Evolutionary conservation across 768 basidiomycete genomes (phyloP).

Genomic region (Leucocoprinus birnbaumii): DNA sequence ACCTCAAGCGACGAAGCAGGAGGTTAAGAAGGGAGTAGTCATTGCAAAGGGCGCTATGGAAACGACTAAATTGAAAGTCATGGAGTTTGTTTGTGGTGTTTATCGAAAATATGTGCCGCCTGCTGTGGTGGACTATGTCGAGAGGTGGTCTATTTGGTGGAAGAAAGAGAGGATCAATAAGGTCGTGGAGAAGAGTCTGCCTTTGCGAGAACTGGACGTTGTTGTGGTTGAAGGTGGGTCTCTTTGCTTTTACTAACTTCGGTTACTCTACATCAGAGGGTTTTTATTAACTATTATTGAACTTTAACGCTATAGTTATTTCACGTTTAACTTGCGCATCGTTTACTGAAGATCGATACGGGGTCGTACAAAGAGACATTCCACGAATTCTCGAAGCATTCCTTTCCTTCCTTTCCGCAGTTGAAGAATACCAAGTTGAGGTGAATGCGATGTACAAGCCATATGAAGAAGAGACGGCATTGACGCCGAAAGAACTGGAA

Average conservation of each 20-base stretch:
- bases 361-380: conserved; percentile 82
- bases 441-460: conserved; percentile 37
- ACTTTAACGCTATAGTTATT: conserved; percentile 42
- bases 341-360: conserved; percentile 76
- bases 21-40: conserved; percentile 18
- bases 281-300: background rate
- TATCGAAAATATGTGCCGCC: conserved; percentile 26
- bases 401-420: conserved; percentile 57
- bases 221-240: conserved; percentile 57
- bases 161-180: conserved; percentile 49
- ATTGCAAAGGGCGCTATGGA: conserved; percentile 16
- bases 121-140: conserved; percentile 21
- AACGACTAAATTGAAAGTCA: conserved; percentile 9
- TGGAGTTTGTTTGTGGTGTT: conserved; percentile 1
- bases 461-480: conserved; percentile 21
- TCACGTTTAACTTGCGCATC: conserved; percentile 69
- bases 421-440: conserved; percentile 64
- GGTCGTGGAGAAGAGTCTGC: conserved; percentile 51
- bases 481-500: conserved; percentile 30
- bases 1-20: conserved; percentile 18
- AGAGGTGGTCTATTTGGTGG: conserved; percentile 49
- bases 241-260: background rate
- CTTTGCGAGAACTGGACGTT: conserved; percentile 60
- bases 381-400: conserved; percentile 79
- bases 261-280: background rate